phyloP scores from a whole-genome alignment of 768 basidiomycete genomes.

The Mycena latifolia region DNA sequence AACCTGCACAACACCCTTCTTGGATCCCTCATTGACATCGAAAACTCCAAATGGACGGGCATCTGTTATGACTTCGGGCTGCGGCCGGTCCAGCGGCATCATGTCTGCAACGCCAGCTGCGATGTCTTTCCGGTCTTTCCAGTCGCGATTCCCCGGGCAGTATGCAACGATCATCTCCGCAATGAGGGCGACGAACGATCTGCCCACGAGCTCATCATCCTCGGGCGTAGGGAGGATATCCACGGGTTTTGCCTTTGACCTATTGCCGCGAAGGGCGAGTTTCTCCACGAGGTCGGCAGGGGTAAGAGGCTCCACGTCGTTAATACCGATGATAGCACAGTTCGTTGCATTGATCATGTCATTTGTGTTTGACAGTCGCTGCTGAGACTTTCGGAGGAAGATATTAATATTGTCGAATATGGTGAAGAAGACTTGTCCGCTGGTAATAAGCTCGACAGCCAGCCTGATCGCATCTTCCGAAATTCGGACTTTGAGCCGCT shows the following conservation, averaged over 20 bases:
- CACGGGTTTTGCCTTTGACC: conserved; percentile 24
- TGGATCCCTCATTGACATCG: conserved; percentile 38
- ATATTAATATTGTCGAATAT: conserved; percentile 51
- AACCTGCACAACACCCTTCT: conserved; percentile 35
- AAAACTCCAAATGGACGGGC: conserved; percentile 35
- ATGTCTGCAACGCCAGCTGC: not conserved
- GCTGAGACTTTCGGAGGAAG: conserved; percentile 45
- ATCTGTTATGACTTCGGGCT: not conserved
- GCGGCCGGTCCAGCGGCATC: conserved; percentile 5
- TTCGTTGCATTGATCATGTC: conserved; percentile 46
- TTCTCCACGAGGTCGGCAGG: conserved; percentile 31
- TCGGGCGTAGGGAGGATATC: conserved; percentile 38
- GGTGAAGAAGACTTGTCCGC: conserved; percentile 34
- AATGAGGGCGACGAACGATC: conserved; percentile 22
- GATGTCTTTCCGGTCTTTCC: conserved; percentile 28
- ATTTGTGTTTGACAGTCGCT: conserved; percentile 44
- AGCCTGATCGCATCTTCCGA: conserved; percentile 39
- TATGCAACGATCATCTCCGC: conserved; percentile 33
- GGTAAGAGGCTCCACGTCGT: conserved; percentile 15
- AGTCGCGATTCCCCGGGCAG: conserved; percentile 27
- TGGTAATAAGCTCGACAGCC: conserved; percentile 41
- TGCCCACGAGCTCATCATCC: conserved; percentile 35
- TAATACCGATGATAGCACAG: conserved; percentile 32
- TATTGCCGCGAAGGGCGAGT: conserved; percentile 32
- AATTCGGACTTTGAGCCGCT: conserved; percentile 42